Conservation (phyloP, 768 basidiomycete species). For the Cystofilobasidium ferigula region DNA sequence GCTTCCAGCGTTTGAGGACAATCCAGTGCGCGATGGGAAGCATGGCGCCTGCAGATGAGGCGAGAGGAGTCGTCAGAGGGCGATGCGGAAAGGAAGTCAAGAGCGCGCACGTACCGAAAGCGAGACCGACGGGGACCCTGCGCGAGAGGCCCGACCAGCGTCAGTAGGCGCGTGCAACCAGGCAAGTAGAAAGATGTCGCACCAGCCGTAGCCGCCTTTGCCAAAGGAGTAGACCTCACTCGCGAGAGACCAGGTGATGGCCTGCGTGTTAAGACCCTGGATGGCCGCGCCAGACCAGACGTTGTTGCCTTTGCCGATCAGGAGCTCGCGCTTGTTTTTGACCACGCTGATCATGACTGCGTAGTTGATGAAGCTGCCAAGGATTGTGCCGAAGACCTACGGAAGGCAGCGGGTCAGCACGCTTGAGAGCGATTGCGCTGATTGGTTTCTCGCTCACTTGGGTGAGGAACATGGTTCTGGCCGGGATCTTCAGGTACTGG, state of each 20-base stretch:
- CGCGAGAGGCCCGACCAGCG: too few species aligned
- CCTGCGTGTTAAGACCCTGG: slow-evolving; percentile 16
- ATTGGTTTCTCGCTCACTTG: too few species aligned
- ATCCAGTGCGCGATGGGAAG: slow-evolving; percentile 14
- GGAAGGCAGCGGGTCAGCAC: not conserved
- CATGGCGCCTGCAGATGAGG: slow-evolving; percentile 10
- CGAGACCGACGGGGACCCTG: too few species aligned
- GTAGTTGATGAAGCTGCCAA: slow-evolving; percentile 27
- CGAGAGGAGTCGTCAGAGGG: slow-evolving; percentile 10
- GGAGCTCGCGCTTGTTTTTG: not conserved
- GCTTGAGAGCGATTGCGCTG: too few species aligned
- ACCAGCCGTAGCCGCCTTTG: too few species aligned
- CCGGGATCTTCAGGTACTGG: slow-evolving; percentile 16
- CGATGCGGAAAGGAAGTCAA: not conserved
- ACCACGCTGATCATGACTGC: slow-evolving; percentile 26
- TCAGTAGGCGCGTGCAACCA: too few species aligned
- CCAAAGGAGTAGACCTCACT: not conserved
- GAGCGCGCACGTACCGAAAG: too few species aligned
- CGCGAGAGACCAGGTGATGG: slow-evolving; percentile 21
- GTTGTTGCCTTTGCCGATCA: slow-evolving; percentile 3
- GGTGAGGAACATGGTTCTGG: slow-evolving; percentile 25
- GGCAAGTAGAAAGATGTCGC: too few species aligned
- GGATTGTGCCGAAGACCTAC: slow-evolving; percentile 21
- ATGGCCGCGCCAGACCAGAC: slow-evolving; percentile 21
- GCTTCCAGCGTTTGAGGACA: slow-evolving; percentile 13